phyloP scores from a whole-genome alignment of 78 protist genomes.

The Dictyostelium purpureum region DNA sequence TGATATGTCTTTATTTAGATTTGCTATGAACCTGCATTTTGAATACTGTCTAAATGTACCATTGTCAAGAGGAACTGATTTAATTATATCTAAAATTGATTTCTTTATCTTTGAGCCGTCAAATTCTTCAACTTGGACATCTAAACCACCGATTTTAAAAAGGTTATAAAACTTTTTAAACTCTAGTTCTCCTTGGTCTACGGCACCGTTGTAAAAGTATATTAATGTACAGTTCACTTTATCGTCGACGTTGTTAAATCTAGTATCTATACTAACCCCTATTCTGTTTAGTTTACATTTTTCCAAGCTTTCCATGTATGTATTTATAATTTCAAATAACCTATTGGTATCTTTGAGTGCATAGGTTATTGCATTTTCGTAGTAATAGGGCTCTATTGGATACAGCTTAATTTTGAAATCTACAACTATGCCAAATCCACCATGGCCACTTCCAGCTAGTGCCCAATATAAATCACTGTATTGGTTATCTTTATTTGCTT shows the following conservation, averaged over 20 bases:
- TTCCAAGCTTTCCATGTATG: no score
- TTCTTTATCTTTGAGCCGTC: background rate
- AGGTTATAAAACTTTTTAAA: background rate
- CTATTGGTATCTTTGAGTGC: no score
- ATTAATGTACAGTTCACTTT: no score
- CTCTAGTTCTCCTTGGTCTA: background rate
- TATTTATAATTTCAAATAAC: no score
- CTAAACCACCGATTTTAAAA: background rate
- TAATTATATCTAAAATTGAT: background rate
- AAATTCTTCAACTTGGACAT: background rate
- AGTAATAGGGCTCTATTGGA: no score
- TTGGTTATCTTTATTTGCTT: no score
- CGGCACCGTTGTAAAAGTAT: constrained; percentile 22
- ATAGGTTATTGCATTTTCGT: no score
- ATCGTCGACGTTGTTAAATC: no score
- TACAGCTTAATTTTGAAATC: no score
- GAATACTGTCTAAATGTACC: background rate
- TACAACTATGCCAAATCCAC: constrained; percentile 53
- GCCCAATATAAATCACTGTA: constrained; percentile 71
- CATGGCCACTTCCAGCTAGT: constrained; percentile 68
- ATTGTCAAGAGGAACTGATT: background rate
- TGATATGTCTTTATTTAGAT: background rate
- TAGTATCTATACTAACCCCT: no score
- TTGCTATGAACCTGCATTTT: background rate
- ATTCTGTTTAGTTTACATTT: no score